Conservation (phyloP, 306 rosid species). For the Cercis canadensis region DNA sequence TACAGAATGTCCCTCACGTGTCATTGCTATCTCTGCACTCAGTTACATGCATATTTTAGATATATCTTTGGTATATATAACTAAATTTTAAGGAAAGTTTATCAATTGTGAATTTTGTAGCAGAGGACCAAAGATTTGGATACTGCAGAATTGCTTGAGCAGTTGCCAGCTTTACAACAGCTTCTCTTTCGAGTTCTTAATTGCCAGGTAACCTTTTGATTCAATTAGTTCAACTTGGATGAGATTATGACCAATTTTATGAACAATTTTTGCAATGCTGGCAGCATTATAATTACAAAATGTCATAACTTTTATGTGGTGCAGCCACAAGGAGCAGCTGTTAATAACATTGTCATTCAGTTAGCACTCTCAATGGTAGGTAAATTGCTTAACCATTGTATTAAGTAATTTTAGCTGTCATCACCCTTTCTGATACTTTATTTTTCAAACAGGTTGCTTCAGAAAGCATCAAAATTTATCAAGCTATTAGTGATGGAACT, state of each 20-base stretch:
- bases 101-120: slow-evolving; percentile 44
- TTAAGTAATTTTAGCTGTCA: slow-evolving; percentile 29
- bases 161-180: slow-evolving; percentile 92
- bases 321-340: slow-evolving; percentile 98
- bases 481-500: slow-evolving; percentile 97
- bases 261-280: slow-evolving; percentile 16
- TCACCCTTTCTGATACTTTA: slow-evolving; percentile 39
- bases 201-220: slow-evolving; percentile 74
- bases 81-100: slow-evolving; percentile 3
- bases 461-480: slow-evolving; percentile 90
- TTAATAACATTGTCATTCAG: slow-evolving; percentile 84
- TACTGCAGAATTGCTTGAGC: slow-evolving; percentile 87
- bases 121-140: slow-evolving; percentile 99
- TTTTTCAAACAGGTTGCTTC: slow-evolving; percentile 76
- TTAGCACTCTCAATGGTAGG: slow-evolving; percentile 89
- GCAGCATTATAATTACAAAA: slow-evolving; percentile 20
- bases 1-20: not conserved
- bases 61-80: not conserved
- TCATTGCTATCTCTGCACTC: not conserved
- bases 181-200: slow-evolving; percentile 86
- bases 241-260: slow-evolving; percentile 11
- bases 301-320: slow-evolving; percentile 35
- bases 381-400: slow-evolving; percentile 34
- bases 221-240: slow-evolving; percentile 24
- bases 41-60: not conserved